Evolutionary conservation across 2,329 filamentous ascomycete genomes (phyloP).

Genomic region (Colletotrichum abscissum): DNA sequence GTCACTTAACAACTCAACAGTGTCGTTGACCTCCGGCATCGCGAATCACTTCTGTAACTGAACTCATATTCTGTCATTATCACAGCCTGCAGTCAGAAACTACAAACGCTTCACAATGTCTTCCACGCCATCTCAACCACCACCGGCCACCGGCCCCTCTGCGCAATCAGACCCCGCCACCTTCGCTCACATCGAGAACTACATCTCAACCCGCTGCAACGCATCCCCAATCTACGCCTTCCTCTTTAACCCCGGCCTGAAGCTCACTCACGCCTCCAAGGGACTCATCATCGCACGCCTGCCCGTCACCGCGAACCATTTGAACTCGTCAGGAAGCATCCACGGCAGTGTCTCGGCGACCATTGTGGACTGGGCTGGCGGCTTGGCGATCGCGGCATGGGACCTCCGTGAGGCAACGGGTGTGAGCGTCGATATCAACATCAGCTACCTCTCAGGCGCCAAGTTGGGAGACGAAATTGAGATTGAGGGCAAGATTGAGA

Average conservation of each 20-base stretch:
- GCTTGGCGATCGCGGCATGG: slow-evolving; percentile 76
- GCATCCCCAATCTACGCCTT: slow-evolving; percentile 39
- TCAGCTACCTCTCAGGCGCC: slow-evolving; percentile 75
- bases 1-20: slow-evolving; percentile 23
- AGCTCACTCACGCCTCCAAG: slow-evolving; percentile 38
- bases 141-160: slow-evolving; percentile 3
- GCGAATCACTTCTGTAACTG: neutral
- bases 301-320: slow-evolving; percentile 35
- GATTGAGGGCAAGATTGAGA: slow-evolving; percentile 73
- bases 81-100: neutral
- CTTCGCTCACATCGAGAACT: slow-evolving; percentile 37
- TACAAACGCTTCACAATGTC: neutral
- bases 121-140: slow-evolving; percentile 24
- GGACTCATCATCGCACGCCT: slow-evolving; percentile 38
- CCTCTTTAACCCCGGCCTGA: slow-evolving; percentile 35
- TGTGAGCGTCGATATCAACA: slow-evolving; percentile 80
- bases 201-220: slow-evolving; percentile 39
- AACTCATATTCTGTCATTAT: neutral
- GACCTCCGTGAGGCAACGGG: slow-evolving; percentile 72
- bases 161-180: slow-evolving; percentile 35
- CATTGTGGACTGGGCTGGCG: slow-evolving; percentile 79
- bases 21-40: neutral
- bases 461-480: slow-evolving; percentile 74
- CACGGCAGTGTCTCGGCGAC: slow-evolving; percentile 80
- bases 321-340: slow-evolving; percentile 61